These are phyloP conservation scores for Irpex sp. DNA, from an alignment of 1,284 basidiomycete genomes.

Conservation along the genomic window DNA sequence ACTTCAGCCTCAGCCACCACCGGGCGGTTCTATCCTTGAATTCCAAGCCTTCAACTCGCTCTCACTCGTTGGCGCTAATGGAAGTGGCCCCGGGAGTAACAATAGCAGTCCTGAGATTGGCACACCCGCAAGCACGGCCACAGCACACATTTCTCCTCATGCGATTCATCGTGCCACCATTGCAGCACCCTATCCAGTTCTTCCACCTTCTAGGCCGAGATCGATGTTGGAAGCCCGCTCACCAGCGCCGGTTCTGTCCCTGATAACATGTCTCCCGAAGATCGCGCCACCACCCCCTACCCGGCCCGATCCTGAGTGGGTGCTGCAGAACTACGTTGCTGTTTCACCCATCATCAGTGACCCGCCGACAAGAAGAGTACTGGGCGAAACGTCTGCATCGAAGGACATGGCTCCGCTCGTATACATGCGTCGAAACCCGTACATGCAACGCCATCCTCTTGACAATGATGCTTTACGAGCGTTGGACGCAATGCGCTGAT, in stretches of 20 bases:
- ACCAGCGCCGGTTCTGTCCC: background rate
- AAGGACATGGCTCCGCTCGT: conserved; percentile 24
- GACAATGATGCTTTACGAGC: conserved; percentile 30
- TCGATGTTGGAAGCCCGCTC: background rate
- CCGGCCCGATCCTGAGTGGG: conserved; percentile 12
- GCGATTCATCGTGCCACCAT: background rate
- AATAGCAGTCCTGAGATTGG: background rate
- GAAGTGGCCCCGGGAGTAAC: background rate
- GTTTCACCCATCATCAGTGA: conserved; percentile 5
- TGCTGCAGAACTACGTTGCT: conserved; percentile 12
- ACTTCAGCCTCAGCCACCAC: background rate
- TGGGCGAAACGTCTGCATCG: conserved; percentile 2
- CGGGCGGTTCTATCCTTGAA: background rate
- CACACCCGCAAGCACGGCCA: background rate
- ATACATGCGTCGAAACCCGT: conserved; percentile 24
- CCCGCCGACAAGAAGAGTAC: background rate
- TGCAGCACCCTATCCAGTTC: background rate
- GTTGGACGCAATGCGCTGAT: conserved; percentile 17
- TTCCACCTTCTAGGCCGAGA: background rate
- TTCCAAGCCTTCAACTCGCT: background rate
- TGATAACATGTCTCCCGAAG: conserved; percentile 1
- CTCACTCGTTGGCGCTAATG: background rate
- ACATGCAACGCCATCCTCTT: conserved; percentile 30
- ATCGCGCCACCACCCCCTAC: conserved; percentile 2
- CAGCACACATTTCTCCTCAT: background rate